Evolutionary conservation across 306 rosid species (phyloP).

Genomic region (Cicer arietinum): DNA sequence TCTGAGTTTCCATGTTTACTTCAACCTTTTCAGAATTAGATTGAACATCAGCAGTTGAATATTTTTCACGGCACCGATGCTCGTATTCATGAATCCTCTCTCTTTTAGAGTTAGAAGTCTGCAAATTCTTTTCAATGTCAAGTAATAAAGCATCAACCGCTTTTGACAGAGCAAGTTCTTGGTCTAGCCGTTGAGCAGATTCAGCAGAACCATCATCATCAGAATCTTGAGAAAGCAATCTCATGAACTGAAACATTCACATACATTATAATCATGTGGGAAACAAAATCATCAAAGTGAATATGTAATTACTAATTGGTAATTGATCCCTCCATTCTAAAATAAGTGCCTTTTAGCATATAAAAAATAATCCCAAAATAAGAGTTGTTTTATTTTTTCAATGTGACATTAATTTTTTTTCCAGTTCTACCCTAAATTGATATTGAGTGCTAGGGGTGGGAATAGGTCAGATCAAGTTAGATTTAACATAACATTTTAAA

Average conservation of each 20-base stretch:
- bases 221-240: conserved; percentile 70
- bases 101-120: conserved; percentile 56
- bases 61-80: conserved; percentile 68
- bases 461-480: too few species aligned
- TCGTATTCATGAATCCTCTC: conserved; percentile 67
- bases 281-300: not conserved
- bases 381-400: too few species aligned
- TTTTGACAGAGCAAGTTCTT: conserved; percentile 69
- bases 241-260: conserved; percentile 69
- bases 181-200: conserved; percentile 65
- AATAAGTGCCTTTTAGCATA: too few species aligned
- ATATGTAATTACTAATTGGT: not conserved
- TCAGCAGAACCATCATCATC: conserved; percentile 61
- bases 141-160: conserved; percentile 65
- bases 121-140: conserved; percentile 55
- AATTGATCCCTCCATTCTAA: too few species aligned
- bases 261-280: conserved; percentile 4
- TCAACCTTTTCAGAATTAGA: conserved; percentile 54
- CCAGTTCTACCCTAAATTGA: too few species aligned
- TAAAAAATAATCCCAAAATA: too few species aligned
- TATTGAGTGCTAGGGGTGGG: too few species aligned
- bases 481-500: too few species aligned
- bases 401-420: too few species aligned
- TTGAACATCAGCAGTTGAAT: conserved; percentile 51
- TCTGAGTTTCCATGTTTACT: conserved; percentile 42